These are phyloP conservation scores for Cercospora nicotianae DNA, from an alignment of 2,329 filamentous ascomycete species.

Conservation along the genomic window DNA sequence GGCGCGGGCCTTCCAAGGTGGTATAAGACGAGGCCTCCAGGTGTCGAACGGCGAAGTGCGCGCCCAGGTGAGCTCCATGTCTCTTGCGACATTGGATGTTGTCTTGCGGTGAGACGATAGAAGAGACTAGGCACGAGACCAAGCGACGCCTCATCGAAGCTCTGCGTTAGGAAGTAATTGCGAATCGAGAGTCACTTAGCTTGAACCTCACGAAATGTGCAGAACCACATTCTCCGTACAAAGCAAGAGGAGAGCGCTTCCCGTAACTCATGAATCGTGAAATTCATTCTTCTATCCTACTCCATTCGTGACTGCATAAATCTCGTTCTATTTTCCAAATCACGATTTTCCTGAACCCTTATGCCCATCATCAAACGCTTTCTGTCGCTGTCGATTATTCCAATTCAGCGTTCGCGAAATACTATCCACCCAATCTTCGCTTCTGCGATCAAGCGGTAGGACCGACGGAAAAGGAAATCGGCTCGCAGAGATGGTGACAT, in stretches of 20 bases:
- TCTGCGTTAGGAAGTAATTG: too few relatives aligned
- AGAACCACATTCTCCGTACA: too few relatives aligned
- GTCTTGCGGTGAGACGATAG: too few relatives aligned
- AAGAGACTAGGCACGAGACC: too few relatives aligned
- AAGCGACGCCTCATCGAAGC: too few relatives aligned
- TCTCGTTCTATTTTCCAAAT: background rate
- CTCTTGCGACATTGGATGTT: too few relatives aligned
- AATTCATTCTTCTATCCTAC: background rate
- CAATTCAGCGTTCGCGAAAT: conserved; percentile 77
- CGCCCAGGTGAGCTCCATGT: background rate
- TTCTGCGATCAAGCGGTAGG: conserved; percentile 65
- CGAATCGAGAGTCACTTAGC: too few relatives aligned
- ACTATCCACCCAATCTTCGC: conserved; percentile 80
- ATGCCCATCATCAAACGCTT: conserved; percentile 51
- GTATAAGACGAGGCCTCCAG: background rate
- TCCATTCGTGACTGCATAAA: background rate
- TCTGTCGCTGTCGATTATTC: conserved; percentile 79
- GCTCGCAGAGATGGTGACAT: conserved; percentile 79
- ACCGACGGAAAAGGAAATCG: conserved; percentile 79
- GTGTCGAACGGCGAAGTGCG: background rate
- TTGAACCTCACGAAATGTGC: too few relatives aligned
- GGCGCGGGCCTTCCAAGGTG: background rate
- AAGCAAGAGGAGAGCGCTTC: background rate
- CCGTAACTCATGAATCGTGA: background rate
- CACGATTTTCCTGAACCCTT: background rate